Conservation (phyloP, 805 yeast genomes). For the Nakazawaea siamensis region DNA sequence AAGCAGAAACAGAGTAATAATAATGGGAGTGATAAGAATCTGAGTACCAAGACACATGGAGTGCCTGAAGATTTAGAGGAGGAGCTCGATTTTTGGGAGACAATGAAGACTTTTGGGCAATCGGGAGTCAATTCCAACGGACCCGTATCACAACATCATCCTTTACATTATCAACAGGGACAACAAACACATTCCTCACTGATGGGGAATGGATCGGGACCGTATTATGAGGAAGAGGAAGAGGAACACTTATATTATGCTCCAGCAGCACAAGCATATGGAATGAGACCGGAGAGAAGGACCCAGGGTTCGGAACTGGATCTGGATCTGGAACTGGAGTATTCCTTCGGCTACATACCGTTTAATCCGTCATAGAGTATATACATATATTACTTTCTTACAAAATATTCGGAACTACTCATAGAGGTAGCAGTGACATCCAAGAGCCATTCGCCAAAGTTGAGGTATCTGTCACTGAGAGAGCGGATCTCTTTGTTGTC, state of each 20-base stretch:
- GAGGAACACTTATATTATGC: too few species aligned
- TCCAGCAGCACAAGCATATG: too few species aligned
- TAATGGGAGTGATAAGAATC: background rate
- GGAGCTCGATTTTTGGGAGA: constrained; percentile 66
- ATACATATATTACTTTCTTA: constrained; percentile 42
- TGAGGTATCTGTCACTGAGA: constrained; percentile 60
- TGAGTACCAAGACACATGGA: background rate
- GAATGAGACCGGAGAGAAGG: background rate
- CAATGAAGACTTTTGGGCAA: constrained; percentile 39
- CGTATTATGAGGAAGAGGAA: too few species aligned
- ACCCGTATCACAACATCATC: constrained; percentile 8
- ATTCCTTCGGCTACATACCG: constrained; percentile 14
- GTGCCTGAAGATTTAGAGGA: constrained; percentile 43
- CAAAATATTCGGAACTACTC: constrained; percentile 68
- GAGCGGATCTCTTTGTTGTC: constrained; percentile 36
- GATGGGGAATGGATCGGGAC: too few species aligned
- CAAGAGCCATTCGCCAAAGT: constrained; percentile 76
- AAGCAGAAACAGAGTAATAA: background rate
- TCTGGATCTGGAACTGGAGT: constrained; percentile 7
- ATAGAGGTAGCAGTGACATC: constrained; percentile 66
- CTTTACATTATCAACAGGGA: constrained; percentile 5
- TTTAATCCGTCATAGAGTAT: constrained; percentile 13
- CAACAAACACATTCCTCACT: too few species aligned
- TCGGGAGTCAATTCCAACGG: background rate
- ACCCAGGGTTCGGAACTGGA: constrained; percentile 2